Evolutionary conservation across 75 land plant species (phyloP), one percentile per base, ranked within the genome.

Genomic region (Adiantum capillusveneris): DNA sequence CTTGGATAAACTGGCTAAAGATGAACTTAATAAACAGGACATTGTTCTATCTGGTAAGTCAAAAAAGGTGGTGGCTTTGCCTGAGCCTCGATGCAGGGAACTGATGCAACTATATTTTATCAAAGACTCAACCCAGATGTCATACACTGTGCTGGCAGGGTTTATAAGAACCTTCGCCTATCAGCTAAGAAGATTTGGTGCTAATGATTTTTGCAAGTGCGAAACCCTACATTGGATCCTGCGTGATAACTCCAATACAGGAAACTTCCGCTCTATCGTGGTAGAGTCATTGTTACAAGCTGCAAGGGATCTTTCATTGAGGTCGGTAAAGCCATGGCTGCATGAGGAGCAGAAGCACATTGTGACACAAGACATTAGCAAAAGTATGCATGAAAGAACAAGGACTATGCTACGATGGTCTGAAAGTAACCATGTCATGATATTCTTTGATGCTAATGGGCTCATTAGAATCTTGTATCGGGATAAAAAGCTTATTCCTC

Each of bases 251-350:
- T 34, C 37, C 22, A 60, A 29, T 59, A 17, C 49, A 6, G 49
- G 49, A 46, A 66, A 42, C 31, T 43, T 66, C 31, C 68, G 68
- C 1, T 57, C 60, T 14, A 42, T 29, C 29, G 34, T 66, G 5
- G 68, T 66, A 11, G 21, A 18, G 6, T 57, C 68, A 1, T 59
- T 66, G 37, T 20, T 66, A 18, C 59, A 66, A 16, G 60, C 46
- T 44, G 25, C 68, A 20, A 42, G 52, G 44, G 68, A 66, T n/a
- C 68, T 66, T 19, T 66, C 68, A 11, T 58, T 66, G 50, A 19
- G 68, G 29, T 66, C 68, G 17, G 68, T 66, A 17, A 66, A 66
- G 54, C 68, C 68, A 43, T 66, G 68, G 68, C 60, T 66, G 28
- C 68, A 66, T 31, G 68, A 66, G 25, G 60, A 66, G 53, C 68